Evolutionary conservation across 345 rosid species (phyloP), one percentile per base, ranked within the genome.

Genomic region (Moricandia arvensis): DNA sequence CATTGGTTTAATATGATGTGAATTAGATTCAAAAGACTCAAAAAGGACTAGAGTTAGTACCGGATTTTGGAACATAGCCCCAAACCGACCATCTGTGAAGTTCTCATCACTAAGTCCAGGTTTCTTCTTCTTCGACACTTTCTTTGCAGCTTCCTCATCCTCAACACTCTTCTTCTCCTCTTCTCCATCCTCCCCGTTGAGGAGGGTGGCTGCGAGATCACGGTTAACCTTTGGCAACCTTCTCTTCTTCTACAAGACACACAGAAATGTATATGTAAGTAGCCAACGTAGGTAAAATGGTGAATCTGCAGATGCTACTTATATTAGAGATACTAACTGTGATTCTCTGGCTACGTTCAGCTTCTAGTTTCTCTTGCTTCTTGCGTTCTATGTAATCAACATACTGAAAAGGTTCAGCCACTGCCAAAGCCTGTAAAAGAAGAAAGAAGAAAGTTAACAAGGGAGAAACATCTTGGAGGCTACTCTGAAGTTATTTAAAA

Each of bases 171-270:
- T 82, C 68, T 70, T 82, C 75, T 85, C 93, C 59, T 82, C 83
- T 72, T 82, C 94, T 41, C 62, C 83, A 63, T 84, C 93, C 75
- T 88, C 96, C 27, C 83, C 77, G 64, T 84, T 80, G 63, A 81
- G 76, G 57, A 91, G 83, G 64, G 71, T 60, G 31, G 68, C 86
- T 61, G 96, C 96, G 66, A 94, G 87, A n/a, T 66, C 80, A 51
- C 86, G 79, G 82, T 94, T 91, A 76, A 87, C 91, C 85, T 86
- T 89, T 26, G 97, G 97, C 49, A 91, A 66, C 80, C 84, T 89
- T 77, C 75, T 87, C 73, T 77, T 80, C 33, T 81, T 77, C 98
- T 90, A 89, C 82, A 82, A 60, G 24, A 80, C 73, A 75, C 43
- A 79, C 18, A 51, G 59, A 53, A 8, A 12, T 73, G 61, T 24